Conservation (phyloP, 106 monocot species). For the Platanthera guangdongensis region DNA sequence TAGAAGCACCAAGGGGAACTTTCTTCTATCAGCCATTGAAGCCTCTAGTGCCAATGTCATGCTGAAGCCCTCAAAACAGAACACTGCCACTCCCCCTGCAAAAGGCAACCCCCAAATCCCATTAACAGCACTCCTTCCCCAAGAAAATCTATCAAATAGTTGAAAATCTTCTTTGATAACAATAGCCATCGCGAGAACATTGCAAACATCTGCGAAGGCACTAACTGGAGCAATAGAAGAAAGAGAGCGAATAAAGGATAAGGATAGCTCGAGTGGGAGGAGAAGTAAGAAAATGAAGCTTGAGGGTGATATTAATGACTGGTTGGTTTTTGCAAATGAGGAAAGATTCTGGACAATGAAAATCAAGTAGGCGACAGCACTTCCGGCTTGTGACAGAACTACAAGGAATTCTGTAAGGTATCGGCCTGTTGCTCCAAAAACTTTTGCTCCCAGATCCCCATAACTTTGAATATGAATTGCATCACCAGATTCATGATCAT, state of each 20-base stretch:
- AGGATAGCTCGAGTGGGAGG: constrained; percentile 59
- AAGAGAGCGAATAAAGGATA: constrained; percentile 76
- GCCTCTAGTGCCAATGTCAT: constrained; percentile 79
- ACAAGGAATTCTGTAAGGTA: constrained; percentile 70
- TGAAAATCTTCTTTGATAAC: constrained; percentile 79
- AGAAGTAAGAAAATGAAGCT: constrained; percentile 62
- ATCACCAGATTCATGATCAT: constrained; percentile 13
- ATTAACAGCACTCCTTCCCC: constrained; percentile 50
- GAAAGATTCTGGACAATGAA: constrained; percentile 91
- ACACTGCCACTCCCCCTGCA: constrained; percentile 71
- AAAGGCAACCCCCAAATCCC: constrained; percentile 69
- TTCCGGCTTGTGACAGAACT: constrained; percentile 70
- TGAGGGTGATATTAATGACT: constrained; percentile 25
- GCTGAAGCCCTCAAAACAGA: constrained; percentile 95
- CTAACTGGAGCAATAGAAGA: constrained; percentile 79
- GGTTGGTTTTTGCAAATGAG: constrained; percentile 23
- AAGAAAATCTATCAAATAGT: constrained; percentile 29
- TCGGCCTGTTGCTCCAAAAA: constrained; percentile 58
- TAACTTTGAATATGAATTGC: constrained; percentile 35
- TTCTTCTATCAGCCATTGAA: constrained; percentile 66
- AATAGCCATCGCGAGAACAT: constrained; percentile 85
- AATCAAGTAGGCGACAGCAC: constrained; percentile 77
- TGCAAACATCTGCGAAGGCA: constrained; percentile 82
- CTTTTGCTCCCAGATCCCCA: constrained; percentile 75
- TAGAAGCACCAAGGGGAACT: constrained; percentile 60